Conservation (phyloP, 768 basidiomycete species). For the Termitomyces sp. region DNA sequence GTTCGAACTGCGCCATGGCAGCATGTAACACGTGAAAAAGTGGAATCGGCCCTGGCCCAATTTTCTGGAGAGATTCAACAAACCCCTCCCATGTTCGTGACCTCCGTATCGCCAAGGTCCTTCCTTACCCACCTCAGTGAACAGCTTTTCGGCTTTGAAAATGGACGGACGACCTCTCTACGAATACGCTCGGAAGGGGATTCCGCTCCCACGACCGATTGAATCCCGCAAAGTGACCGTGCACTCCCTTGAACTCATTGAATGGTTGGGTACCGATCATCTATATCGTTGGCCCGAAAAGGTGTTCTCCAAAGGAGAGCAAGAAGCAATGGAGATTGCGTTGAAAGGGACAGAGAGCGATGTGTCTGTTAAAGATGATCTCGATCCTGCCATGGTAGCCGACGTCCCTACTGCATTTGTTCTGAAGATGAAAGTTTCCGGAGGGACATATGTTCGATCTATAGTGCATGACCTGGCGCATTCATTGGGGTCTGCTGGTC, state of each 20-base stretch:
- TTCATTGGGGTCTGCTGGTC: constrained; percentile 80
- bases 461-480: constrained; percentile 92
- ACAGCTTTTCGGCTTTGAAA: constrained; percentile 94
- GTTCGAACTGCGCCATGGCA: constrained; percentile 75
- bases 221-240: constrained; percentile 81
- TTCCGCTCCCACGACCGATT: constrained; percentile 92
- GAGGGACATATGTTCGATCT: constrained; percentile 95
- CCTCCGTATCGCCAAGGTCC: not conserved
- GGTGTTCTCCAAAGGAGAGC: constrained; percentile 61
- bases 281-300: constrained; percentile 72
- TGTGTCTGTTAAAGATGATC: constrained; percentile 34
- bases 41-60: constrained; percentile 60
- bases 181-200: constrained; percentile 90
- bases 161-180: constrained; percentile 97
- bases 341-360: constrained; percentile 44
- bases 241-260: constrained; percentile 70
- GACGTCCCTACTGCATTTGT: constrained; percentile 73
- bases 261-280: constrained; percentile 79
- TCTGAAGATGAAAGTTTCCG: constrained; percentile 88
- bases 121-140: constrained; percentile 2
- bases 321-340: constrained; percentile 61
- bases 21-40: constrained; percentile 74
- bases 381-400: constrained; percentile 21
- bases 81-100: constrained; percentile 81
- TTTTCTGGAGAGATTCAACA: constrained; percentile 90